Conservation (phyloP, 2,329 filamentous ascomycete genomes). For the Stemphylium vesicarium region DNA sequence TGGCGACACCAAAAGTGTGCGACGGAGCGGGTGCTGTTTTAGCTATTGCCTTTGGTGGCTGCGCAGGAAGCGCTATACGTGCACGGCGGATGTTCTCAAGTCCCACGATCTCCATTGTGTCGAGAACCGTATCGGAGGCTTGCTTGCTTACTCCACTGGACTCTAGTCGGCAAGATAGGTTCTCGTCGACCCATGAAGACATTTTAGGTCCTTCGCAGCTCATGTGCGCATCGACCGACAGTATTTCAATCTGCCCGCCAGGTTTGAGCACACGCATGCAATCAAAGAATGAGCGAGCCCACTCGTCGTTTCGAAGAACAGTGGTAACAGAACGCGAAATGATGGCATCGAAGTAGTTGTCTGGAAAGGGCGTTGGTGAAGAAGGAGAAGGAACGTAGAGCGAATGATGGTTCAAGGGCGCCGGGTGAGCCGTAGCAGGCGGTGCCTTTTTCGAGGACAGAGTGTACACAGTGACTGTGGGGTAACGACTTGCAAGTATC, state of each 20-base stretch:
- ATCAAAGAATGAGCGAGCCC: conserved; percentile 37
- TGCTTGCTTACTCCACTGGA: conserved; percentile 30
- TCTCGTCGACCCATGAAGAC: conserved; percentile 32
- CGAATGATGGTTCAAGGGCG: conserved; percentile 37
- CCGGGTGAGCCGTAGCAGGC: conserved; percentile 29
- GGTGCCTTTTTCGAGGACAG: conserved; percentile 29
- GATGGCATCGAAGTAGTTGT: conserved; percentile 35
- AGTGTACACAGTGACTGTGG: conserved; percentile 32
- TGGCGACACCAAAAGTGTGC: conserved; percentile 10
- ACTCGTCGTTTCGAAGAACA: conserved; percentile 34
- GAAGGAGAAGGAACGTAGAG: conserved; percentile 32
- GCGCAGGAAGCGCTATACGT: conserved; percentile 31
- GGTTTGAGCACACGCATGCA: conserved; percentile 38
- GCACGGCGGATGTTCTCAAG: conserved; percentile 37
- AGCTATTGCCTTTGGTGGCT: conserved; percentile 17
- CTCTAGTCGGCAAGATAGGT: conserved; percentile 29
- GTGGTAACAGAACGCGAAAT: conserved; percentile 34
- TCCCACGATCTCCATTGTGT: conserved; percentile 39
- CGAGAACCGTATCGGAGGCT: conserved; percentile 34
- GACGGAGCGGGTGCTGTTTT: conserved; percentile 11
- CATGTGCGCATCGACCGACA: conserved; percentile 34
- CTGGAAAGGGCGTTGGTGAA: conserved; percentile 31
- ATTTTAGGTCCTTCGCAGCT: conserved; percentile 30
- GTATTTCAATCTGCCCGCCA: conserved; percentile 35
- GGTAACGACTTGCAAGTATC: conserved; percentile 35